Percentiles rank a stretch among this genome's conserved stretches.
These are phyloP conservation scores for Trichoderma pleuroti DNA, from an alignment of 2,329 filamentous ascomycete species.

Conservation along the genomic window DNA sequence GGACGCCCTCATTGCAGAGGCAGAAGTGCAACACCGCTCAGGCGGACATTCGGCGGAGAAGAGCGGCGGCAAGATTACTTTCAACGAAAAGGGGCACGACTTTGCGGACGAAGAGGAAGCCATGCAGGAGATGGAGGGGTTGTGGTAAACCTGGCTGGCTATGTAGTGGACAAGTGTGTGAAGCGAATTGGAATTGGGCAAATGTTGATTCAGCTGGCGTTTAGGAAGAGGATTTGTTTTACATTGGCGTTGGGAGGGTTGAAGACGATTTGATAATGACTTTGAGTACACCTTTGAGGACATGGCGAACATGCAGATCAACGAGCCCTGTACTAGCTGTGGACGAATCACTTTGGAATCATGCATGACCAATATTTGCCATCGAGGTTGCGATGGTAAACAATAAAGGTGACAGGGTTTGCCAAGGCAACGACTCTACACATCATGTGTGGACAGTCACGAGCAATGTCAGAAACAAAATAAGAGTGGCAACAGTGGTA, in stretches of 20 bases:
- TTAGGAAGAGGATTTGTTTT: background rate
- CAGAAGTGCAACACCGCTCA: conserved; percentile 30
- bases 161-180: background rate
- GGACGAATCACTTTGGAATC: background rate
- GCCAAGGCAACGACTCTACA: too few species aligned
- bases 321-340: background rate
- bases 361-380: background rate
- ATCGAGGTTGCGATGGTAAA: too few species aligned
- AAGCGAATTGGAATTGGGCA: background rate
- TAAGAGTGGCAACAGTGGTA: background rate
- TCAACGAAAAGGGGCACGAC: conserved; percentile 29
- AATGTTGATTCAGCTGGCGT: background rate
- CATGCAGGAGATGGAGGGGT: conserved; percentile 60
- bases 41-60: background rate
- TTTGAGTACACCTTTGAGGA: too few species aligned
- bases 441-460: background rate
- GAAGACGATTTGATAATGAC: background rate
- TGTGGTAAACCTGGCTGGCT: conserved; percentile 39
- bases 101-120: conserved; percentile 64
- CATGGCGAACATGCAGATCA: background rate
- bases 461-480: background rate
- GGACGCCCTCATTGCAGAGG: conserved; percentile 52
- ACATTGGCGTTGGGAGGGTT: background rate
- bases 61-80: background rate
- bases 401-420: too few species aligned